phyloP scores from a whole-genome alignment of 805 yeast genomes.

The Lachancea sp. region DNA sequence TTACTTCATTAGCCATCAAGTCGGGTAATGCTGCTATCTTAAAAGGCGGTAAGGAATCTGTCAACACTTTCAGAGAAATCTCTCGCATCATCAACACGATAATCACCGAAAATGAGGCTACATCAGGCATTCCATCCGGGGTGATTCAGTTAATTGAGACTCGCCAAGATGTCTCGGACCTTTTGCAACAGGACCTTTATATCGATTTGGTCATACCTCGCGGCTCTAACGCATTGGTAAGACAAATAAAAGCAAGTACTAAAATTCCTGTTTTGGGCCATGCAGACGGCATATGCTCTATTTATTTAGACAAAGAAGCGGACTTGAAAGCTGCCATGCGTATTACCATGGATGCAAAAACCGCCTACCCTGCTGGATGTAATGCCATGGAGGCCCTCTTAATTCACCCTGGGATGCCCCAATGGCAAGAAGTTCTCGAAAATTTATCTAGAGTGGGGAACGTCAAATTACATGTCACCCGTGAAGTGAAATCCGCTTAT shows the following conservation, averaged over 20 bases:
- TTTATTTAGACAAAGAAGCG: constrained; percentile 72
- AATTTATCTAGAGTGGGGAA: constrained; percentile 48
- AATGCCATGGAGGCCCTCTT: constrained; percentile 89
- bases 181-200: constrained; percentile 76
- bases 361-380: constrained; percentile 98
- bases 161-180: constrained; percentile 82
- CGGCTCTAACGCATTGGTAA: constrained; percentile 91
- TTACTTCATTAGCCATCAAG: constrained; percentile 89
- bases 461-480: constrained; percentile 65
- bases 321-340: constrained; percentile 71
- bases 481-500: constrained; percentile 37
- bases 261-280: constrained; percentile 97
- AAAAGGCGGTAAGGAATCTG: constrained; percentile 95
- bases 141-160: constrained; percentile 85
- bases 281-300: constrained; percentile 95
- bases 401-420: constrained; percentile 37
- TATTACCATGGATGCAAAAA: constrained; percentile 79
- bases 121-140: constrained; percentile 68
- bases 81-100: constrained; percentile 61
- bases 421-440: constrained; percentile 36
- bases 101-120: constrained; percentile 34
- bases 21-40: constrained; percentile 95
- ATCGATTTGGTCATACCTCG: constrained; percentile 96
- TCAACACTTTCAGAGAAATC: constrained; percentile 77
- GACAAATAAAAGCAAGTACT: constrained; percentile 76